phyloP scores from a whole-genome alignment of 2,329 filamentous ascomycete species.

The Penicillium digitatum region DNA sequence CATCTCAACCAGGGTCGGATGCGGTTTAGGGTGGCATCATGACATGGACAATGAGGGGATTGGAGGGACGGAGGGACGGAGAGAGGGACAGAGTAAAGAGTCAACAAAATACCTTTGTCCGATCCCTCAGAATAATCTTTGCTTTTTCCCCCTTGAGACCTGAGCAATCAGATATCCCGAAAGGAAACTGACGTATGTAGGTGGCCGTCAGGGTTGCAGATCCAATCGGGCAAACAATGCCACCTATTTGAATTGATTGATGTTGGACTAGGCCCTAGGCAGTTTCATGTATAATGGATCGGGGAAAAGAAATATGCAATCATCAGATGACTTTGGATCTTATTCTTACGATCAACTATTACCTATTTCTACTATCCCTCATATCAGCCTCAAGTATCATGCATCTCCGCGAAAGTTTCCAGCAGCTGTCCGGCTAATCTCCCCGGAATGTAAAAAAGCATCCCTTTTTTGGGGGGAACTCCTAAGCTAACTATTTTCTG shows the following conservation, averaged over 20 bases:
- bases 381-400: not conserved
- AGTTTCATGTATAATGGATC: not conserved
- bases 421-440: conserved; percentile 17
- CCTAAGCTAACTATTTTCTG: not conserved
- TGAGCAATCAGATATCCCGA: conserved; percentile 9
- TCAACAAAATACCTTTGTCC: not conserved
- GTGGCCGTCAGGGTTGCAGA: conserved; percentile 1
- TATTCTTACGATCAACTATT: not conserved
- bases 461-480: not conserved
- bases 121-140: not conserved
- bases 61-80: no score
- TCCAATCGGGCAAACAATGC: conserved; percentile 4
- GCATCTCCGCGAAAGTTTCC: conserved; percentile 1
- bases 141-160: conserved; percentile 1
- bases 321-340: conserved; percentile 6
- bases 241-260: not conserved
- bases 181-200: conserved; percentile 11
- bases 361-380: not conserved
- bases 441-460: conserved; percentile 13
- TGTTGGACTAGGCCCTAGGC: not conserved
- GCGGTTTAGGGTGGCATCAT: conserved; percentile 16
- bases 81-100: not conserved
- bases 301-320: not conserved
- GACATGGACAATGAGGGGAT: not conserved
- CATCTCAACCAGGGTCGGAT: conserved; percentile 23